Percentiles rank a stretch among this genome's conserved stretches.
phyloP scores from a whole-genome alignment of 768 basidiomycete genomes.

The Tulasnella sp. region DNA sequence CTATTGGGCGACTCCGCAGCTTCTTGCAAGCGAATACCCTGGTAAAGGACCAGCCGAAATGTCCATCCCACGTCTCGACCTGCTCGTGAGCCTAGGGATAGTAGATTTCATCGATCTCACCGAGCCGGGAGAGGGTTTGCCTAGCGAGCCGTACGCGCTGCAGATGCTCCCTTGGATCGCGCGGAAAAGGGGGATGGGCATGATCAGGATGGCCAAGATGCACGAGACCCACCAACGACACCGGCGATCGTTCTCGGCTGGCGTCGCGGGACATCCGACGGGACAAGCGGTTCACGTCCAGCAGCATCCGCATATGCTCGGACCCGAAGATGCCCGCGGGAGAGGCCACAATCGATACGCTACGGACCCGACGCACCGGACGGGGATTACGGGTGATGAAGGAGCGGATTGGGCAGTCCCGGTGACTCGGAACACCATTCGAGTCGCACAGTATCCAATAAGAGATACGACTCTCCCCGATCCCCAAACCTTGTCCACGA shows the following conservation, averaged over 20 bases:
- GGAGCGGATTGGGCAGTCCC: slow-evolving; percentile 19
- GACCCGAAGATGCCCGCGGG: neutral
- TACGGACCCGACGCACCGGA: neutral
- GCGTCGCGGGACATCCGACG: neutral
- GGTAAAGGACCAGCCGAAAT: neutral
- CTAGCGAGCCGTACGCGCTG: slow-evolving; percentile 2
- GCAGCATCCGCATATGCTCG: neutral
- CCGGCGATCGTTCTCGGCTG: slow-evolving; percentile 9
- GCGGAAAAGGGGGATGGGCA: neutral
- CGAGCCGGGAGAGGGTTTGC: neutral
- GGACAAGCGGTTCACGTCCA: neutral
- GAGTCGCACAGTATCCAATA: slow-evolving; percentile 6
- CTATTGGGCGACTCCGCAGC: slow-evolving; percentile 17
- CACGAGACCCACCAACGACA: neutral
- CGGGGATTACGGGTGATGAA: slow-evolving; percentile 1
- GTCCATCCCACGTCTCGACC: neutral
- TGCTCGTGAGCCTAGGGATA: neutral
- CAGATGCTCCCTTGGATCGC: neutral
- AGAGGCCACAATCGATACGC: neutral
- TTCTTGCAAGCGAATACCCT: slow-evolving; percentile 19
- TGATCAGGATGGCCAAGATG: neutral
- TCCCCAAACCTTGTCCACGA: neutral
- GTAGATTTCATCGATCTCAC: slow-evolving; percentile 28
- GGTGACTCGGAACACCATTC: neutral
- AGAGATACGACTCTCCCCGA: slow-evolving; percentile 7